Evolutionary conservation across 2,329 filamentous ascomycete genomes (phyloP).

Genomic region (Claviceps pazoutovae): DNA sequence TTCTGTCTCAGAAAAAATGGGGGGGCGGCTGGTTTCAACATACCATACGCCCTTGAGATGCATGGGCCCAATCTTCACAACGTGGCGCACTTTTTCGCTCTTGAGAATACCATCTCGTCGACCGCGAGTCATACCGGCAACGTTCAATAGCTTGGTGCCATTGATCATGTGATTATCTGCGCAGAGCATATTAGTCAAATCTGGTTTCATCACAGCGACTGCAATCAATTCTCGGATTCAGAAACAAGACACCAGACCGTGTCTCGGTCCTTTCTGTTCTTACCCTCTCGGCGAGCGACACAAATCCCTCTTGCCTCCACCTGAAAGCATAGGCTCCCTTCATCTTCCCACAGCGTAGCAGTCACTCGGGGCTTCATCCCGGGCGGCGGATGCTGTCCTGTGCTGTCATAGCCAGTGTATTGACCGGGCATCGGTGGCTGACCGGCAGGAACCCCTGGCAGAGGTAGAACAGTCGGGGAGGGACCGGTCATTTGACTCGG

Average conservation of each 20-base stretch:
- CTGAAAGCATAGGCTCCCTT: conserved; percentile 94
- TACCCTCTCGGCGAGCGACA: conserved; percentile 85
- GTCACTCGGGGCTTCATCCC: conserved; percentile 96
- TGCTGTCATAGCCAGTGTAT: conserved; percentile 59
- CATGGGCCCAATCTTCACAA: conserved; percentile 98
- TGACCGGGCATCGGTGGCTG: conserved; percentile 37
- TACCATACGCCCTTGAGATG: conserved; percentile 96
- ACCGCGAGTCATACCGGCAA: conserved; percentile 94
- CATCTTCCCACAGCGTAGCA: conserved; percentile 94
- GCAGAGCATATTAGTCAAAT: background rate
- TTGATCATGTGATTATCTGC: conserved; percentile 98
- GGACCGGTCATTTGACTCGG: conserved; percentile 53
- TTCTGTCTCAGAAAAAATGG: conserved; percentile 8
- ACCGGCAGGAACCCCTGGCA: conserved; percentile 42
- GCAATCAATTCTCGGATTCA: too few relatives aligned
- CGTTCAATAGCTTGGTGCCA: conserved; percentile 90
- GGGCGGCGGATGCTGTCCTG: conserved; percentile 81
- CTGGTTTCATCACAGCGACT: too few relatives aligned
- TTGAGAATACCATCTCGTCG: conserved; percentile 92
- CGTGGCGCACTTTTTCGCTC: conserved; percentile 91
- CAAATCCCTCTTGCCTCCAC: conserved; percentile 94
- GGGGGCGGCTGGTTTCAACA: conserved; percentile 22
- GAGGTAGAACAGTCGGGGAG: conserved; percentile 50
- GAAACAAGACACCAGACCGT: background rate
- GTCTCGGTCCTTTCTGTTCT: background rate